Evolutionary conservation across 169 alveolate genomes (phyloP).

Genomic region (Eimeria praecox): DNA sequence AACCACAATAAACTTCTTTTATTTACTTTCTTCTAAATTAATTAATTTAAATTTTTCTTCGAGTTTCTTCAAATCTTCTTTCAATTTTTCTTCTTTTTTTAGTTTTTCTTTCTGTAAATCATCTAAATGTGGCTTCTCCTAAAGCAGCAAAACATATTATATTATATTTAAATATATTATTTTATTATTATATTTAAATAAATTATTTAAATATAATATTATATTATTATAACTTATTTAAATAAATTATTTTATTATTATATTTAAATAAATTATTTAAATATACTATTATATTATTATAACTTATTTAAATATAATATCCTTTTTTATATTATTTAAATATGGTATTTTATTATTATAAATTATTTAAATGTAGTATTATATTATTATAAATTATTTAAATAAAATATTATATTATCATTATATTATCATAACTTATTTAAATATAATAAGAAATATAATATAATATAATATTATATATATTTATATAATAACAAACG

Average conservation of each 20-base stretch:
- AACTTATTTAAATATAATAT: neutral
- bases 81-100: neutral
- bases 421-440: neutral
- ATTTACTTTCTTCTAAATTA: neutral
- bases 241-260: neutral
- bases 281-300: neutral
- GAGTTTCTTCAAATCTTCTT: neutral
- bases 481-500: neutral
- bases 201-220: neutral
- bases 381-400: neutral
- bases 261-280: too few species aligned
- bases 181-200: neutral
- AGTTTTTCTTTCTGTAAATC: conserved; percentile 5
- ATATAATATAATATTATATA: neutral
- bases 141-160: neutral
- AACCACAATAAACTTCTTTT: too few species aligned
- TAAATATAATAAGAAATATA: neutral
- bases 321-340: neutral
- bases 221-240: neutral
- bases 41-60: neutral
- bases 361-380: neutral
- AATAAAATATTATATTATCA: neutral
- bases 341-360: neutral
- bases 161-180: neutral
- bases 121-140: conserved; percentile 6